Conservation (phyloP, 2,329 filamentous ascomycete genomes). For the Mycosphaerella sp. region DNA sequence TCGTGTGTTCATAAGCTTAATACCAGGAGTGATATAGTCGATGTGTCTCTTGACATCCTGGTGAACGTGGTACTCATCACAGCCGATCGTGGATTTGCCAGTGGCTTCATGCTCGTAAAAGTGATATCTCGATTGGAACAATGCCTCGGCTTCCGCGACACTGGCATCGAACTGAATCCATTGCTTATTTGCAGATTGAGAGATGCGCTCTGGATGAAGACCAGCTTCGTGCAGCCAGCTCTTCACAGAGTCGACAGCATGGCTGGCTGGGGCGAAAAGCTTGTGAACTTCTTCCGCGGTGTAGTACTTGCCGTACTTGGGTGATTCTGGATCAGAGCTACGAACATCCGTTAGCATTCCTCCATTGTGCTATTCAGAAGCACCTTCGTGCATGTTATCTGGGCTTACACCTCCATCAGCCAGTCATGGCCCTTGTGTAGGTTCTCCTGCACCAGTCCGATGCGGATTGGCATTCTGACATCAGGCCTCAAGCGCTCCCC, state of each 20-base stretch:
- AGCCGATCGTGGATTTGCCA: conserved; percentile 39
- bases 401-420: conserved; percentile 18
- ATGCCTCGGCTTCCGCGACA: conserved; percentile 34
- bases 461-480: conserved; percentile 27
- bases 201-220: conserved; percentile 30
- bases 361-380: background rate
- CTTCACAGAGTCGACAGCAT: conserved; percentile 34
- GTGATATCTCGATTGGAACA: conserved; percentile 48
- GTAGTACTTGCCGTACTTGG: conserved; percentile 39
- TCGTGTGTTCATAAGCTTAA: conserved; percentile 37
- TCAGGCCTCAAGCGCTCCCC: conserved; percentile 28
- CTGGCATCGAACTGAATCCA: conserved; percentile 42
- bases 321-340: conserved; percentile 19
- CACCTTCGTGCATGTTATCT: background rate
- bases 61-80: conserved; percentile 42
- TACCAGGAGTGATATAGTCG: conserved; percentile 52
- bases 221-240: conserved; percentile 36
- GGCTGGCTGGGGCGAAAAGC: conserved; percentile 36
- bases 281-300: conserved; percentile 37
- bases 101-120: conserved; percentile 53
- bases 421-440: conserved; percentile 19
- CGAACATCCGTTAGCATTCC: background rate
- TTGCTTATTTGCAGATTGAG: conserved; percentile 31
- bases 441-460: conserved; percentile 21
- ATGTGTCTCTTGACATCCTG: conserved; percentile 43